Base-by-base conservation (phyloP, 2,329 filamentous ascomycete genomes). In the Waltergamsia citrina region DNA sequence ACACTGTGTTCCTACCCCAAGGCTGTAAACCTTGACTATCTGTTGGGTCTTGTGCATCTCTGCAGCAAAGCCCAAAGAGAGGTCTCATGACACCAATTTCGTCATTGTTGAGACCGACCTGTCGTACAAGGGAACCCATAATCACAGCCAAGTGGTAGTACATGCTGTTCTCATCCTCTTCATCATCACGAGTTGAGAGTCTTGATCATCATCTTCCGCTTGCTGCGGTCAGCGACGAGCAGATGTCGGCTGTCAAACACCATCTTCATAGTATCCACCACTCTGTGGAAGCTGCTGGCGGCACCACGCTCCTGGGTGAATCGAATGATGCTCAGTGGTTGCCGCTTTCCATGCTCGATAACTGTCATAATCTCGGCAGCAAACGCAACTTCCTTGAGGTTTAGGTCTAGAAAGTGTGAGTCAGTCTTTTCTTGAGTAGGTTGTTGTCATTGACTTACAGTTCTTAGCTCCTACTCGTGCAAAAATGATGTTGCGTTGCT, bases 301-400 rank as follows among this genome's bases (percentile, higher is more conserved):
- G 90, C 88, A n/a, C 90, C 92, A 38, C 80, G 80, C 51, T 92
- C 86, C 51, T 95, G 88, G 2, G 84, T 90, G 54, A 95, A 85
- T 23, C 85, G 81, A 20, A 85, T 77, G 43, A 95, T 78, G 53
- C 81, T 84, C 35, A 95, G 70, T 30, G 80, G 80, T 29, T 76
- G 78, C 42, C 76, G 78, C 42, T 77, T 79, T 31, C 85, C 85
- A 50, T 92, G 83, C 60, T 94, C 85, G 41, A 94, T 81, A 24
- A 94, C 81, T 2, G 82, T 86, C 62, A 93, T 93, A 40, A 95
- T 72, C 54, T 95, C 86, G 24, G 80, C 78, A 12, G 85, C 82
- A 56, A 96, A 88, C 11, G 81, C 72, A n/a, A 95, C 87, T 35
- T 86, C 81, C 51, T 88, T 92, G 52, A 95, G 74, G 41, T 81